Evolutionary conservation across 192 early-diverging fungal species (phyloP).

Genomic region (Irineochytrium annulatum): DNA sequence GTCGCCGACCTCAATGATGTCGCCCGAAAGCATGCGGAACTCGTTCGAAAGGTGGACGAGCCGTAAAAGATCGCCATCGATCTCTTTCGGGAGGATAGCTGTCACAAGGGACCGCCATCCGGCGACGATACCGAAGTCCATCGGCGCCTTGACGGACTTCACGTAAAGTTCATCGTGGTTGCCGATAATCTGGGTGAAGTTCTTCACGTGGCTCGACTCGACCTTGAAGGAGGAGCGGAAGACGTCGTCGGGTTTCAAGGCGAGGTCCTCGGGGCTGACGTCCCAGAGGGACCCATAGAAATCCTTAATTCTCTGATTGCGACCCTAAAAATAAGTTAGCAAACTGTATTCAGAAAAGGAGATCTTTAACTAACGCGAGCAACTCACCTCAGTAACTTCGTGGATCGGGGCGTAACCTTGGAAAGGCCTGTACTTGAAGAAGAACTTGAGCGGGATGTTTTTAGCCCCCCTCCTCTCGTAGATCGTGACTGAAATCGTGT

Average conservation of each 20-base stretch:
- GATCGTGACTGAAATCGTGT: slow-evolving; percentile 51
- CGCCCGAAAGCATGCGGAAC: slow-evolving; percentile 77
- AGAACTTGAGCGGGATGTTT: slow-evolving; percentile 70
- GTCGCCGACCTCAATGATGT: slow-evolving; percentile 76
- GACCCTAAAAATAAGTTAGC: slow-evolving; percentile 39
- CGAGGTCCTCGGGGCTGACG: slow-evolving; percentile 43
- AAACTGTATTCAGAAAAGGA: slow-evolving; percentile 5
- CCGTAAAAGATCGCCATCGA: slow-evolving; percentile 88
- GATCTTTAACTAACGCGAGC: slow-evolving; percentile 1
- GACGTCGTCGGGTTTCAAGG: slow-evolving; percentile 57
- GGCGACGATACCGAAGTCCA: slow-evolving; percentile 94
- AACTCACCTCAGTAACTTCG: slow-evolving; percentile 66
- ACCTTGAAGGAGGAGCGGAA: slow-evolving; percentile 66
- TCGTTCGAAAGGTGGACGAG: slow-evolving; percentile 93
- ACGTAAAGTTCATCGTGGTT: slow-evolving; percentile 61
- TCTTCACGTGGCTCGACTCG: slow-evolving; percentile 57
- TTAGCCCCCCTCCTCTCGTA: slow-evolving; percentile 61
- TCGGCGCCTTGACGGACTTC: slow-evolving; percentile 50
- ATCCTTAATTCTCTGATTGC: slow-evolving; percentile 77
- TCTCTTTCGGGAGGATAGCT: slow-evolving; percentile 87
- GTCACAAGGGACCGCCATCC: slow-evolving; percentile 87
- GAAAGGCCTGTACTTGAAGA: slow-evolving; percentile 75
- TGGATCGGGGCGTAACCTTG: slow-evolving; percentile 82
- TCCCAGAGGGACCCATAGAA: slow-evolving; percentile 86
- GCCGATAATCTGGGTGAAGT: slow-evolving; percentile 73